phyloP scores from a whole-genome alignment of 495 filamentous ascomycete genomes.

The Schizothecium vesticola region DNA sequence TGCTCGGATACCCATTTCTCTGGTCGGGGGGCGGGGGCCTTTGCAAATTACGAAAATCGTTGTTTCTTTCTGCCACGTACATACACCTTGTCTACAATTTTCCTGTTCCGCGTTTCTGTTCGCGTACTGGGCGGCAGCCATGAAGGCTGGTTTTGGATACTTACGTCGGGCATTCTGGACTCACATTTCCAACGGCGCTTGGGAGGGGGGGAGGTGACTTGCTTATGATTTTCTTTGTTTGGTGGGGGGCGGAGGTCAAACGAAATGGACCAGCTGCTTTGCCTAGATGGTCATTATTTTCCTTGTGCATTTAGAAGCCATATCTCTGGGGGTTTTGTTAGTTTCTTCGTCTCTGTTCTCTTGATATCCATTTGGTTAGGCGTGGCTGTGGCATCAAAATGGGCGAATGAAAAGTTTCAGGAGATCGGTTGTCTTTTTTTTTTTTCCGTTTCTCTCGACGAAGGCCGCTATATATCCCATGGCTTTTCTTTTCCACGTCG shows the following conservation, averaged over 20 bases:
- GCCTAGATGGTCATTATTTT: background rate
- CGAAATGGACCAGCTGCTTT: background rate
- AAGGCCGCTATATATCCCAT: background rate
- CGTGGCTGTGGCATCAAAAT: conserved; percentile 12
- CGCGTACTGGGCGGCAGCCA: conserved; percentile 2
- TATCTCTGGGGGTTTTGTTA: background rate
- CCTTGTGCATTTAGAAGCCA: background rate
- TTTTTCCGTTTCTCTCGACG: background rate
- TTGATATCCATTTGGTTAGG: conserved; percentile 12
- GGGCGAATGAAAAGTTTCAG: conserved; percentile 10
- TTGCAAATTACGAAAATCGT: conserved; percentile 2
- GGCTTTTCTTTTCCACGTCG: background rate
- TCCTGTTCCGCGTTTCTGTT: conserved; percentile 3
- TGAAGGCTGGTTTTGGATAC: conserved; percentile 1
- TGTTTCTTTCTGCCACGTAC: conserved; percentile 11
- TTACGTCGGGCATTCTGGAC: conserved; percentile 6
- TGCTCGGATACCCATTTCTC: conserved; percentile 16
- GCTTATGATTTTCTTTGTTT: conserved; percentile 6
- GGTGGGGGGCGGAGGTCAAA: background rate
- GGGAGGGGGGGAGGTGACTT: background rate
- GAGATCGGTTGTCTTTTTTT: background rate
- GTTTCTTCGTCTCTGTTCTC: conserved; percentile 4
- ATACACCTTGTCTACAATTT: conserved; percentile 14
- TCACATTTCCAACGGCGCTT: conserved; percentile 13
- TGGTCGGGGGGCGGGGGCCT: conserved; percentile 1